Evolutionary conservation across 2,329 filamentous ascomycete species (phyloP).

Genomic region (Xylariaceae sp.): DNA sequence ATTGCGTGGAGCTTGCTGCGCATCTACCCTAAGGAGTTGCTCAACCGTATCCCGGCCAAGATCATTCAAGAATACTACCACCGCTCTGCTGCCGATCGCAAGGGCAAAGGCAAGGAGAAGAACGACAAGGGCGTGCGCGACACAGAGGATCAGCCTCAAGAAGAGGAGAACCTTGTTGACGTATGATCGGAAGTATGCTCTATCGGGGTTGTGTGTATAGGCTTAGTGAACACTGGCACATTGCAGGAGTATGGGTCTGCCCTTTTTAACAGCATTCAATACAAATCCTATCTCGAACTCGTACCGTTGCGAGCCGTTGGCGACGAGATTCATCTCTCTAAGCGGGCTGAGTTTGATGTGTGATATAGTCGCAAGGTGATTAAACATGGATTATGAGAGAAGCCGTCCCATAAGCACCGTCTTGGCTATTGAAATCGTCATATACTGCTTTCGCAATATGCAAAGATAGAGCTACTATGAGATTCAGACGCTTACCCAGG

Average conservation of each 20-base stretch:
- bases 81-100: conserved; percentile 58
- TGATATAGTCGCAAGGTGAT: background rate
- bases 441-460: background rate
- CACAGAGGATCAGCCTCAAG: conserved; percentile 36
- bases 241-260: conserved; percentile 21
- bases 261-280: conserved; percentile 20
- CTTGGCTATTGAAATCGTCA: background rate
- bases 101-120: conserved; percentile 56
- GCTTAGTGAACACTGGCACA: conserved; percentile 21
- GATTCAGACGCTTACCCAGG: no score
- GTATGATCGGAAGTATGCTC: conserved; percentile 36
- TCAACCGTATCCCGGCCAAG: conserved; percentile 90
- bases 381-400: background rate
- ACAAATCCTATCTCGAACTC: conserved; percentile 1
- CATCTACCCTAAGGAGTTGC: conserved; percentile 96
- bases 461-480: background rate
- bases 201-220: conserved; percentile 22
- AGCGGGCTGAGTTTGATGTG: background rate
- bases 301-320: no score
- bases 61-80: conserved; percentile 80
- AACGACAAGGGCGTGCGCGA: conserved; percentile 40
- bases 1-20: conserved; percentile 93
- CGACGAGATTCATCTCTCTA: no score
- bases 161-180: conserved; percentile 59
- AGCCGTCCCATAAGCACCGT: no score